Evolutionary conservation across 2,329 filamentous ascomycete genomes (phyloP).

Genomic region (Sclerotiophoma versabilis): DNA sequence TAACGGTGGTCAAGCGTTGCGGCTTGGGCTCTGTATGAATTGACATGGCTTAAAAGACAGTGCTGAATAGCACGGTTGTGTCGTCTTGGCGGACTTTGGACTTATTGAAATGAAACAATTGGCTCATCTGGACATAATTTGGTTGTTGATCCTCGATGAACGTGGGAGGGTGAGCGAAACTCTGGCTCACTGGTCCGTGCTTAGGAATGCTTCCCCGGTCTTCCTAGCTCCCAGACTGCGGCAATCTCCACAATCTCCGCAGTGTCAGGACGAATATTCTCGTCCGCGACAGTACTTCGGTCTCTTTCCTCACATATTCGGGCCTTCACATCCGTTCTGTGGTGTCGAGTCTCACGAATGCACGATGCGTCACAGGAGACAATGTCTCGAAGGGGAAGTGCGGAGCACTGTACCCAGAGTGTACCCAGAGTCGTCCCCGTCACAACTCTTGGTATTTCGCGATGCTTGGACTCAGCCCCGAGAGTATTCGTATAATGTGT

Average conservation of each 20-base stretch:
- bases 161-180: not conserved
- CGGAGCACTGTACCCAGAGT: not conserved
- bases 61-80: not conserved
- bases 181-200: not conserved
- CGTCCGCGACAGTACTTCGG: slow-evolving; percentile 1
- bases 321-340: not conserved
- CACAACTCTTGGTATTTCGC: too few species aligned
- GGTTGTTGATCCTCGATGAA: not conserved
- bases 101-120: not conserved
- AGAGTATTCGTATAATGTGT: not conserved
- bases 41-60: not conserved
- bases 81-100: not conserved
- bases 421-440: not conserved
- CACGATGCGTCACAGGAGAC: not conserved
- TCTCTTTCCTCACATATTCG: not conserved
- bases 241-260: slow-evolving; percentile 1
- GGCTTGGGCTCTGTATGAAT: slow-evolving; percentile 2
- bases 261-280: not conserved
- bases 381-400: not conserved
- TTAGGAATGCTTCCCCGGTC: too few species aligned
- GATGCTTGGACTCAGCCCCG: too few species aligned
- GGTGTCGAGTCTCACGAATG: slow-evolving; percentile 8
- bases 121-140: not conserved
- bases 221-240: not conserved
- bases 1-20: not conserved